These are phyloP conservation scores for Chrysoporthe puriensis DNA, from an alignment of 2,329 filamentous ascomycete species.

Conservation along the genomic window DNA sequence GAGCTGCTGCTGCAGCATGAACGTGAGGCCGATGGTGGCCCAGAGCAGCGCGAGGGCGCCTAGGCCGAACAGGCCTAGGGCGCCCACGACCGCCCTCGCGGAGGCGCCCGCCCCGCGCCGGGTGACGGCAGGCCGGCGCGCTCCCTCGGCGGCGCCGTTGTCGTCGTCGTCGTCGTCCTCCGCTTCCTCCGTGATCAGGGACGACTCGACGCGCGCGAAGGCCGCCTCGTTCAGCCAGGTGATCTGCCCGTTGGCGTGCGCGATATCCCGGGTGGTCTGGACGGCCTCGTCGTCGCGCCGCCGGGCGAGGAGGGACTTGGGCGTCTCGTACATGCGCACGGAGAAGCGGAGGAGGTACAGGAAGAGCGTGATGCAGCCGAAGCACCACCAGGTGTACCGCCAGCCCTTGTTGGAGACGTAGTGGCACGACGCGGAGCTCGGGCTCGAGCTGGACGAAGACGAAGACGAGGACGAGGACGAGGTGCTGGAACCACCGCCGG, in stretches of 20 bases:
- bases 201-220: conserved; percentile 13
- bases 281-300: conserved; percentile 17
- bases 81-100: background rate
- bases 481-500: background rate
- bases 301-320: conserved; percentile 17
- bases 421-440: background rate
- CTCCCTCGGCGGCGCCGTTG: background rate
- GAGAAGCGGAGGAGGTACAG: conserved; percentile 18
- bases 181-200: conserved; percentile 13
- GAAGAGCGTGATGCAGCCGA: conserved; percentile 21
- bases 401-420: conserved; percentile 20
- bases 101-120: background rate
- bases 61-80: conserved; percentile 2
- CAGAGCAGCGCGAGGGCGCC: conserved; percentile 9
- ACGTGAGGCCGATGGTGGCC: conserved; percentile 11
- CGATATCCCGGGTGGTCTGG: conserved; percentile 13
- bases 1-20: conserved; percentile 4
- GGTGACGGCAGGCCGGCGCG: background rate
- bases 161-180: background rate
- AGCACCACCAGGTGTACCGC: conserved; percentile 20
- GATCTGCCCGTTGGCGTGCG: conserved; percentile 6
- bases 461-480: background rate
- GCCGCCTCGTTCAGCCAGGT: conserved; percentile 20
- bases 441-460: background rate
- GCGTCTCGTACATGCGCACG: conserved; percentile 15